Percentiles rank a stretch among this genome's conserved stretches.
phyloP scores from a whole-genome alignment of 1,139 yeast genomes.

The Scheffersomyces stambukii region DNA sequence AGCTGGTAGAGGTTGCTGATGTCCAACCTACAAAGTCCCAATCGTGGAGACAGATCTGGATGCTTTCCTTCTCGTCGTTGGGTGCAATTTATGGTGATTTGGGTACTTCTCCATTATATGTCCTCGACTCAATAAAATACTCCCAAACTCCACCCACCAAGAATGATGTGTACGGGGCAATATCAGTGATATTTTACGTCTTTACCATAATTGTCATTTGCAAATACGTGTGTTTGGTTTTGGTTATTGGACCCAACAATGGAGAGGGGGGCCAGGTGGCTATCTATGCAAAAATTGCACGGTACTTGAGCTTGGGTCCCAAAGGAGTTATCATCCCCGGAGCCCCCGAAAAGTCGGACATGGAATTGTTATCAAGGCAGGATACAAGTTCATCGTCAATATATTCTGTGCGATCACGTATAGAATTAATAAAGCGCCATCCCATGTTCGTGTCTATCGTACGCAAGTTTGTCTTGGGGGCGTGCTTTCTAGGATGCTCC shows the following conservation, averaged over 20 bases:
- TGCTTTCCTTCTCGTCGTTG: slow-evolving; percentile 33
- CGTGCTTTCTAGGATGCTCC: slow-evolving; percentile 53
- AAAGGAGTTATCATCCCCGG: slow-evolving; percentile 43
- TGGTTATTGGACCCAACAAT: slow-evolving; percentile 48
- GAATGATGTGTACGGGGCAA: slow-evolving; percentile 47
- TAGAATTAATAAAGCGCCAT: slow-evolving; percentile 15
- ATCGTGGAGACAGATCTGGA: slow-evolving; percentile 19
- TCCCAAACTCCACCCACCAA: slow-evolving; percentile 23
- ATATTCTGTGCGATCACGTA: slow-evolving; percentile 13
- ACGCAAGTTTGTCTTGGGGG: slow-evolving; percentile 28
- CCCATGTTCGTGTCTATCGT: slow-evolving; percentile 23
- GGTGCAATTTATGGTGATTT: slow-evolving; percentile 63
- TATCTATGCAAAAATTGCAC: slow-evolving; percentile 52
- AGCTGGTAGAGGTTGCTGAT: slow-evolving; percentile 7
- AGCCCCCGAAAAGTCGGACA: slow-evolving; percentile 26
- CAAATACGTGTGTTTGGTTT: slow-evolving; percentile 48
- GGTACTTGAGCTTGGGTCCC: slow-evolving; percentile 45
- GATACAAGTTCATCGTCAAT: slow-evolving; percentile 31
- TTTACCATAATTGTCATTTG: slow-evolving; percentile 50
- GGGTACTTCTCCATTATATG: slow-evolving; percentile 59
- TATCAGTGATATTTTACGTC: slow-evolving; percentile 51
- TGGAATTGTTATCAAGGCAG: slow-evolving; percentile 36
- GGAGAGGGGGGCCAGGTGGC: slow-evolving; percentile 66
- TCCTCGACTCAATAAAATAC: slow-evolving; percentile 41
- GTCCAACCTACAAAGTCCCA: slow-evolving; percentile 12